A percentile compares a stretch with the other conserved stretches of the same genome.
These are phyloP conservation scores for Lactarius indigo DNA, from an alignment of 768 basidiomycete species.

Conservation along the genomic window DNA sequence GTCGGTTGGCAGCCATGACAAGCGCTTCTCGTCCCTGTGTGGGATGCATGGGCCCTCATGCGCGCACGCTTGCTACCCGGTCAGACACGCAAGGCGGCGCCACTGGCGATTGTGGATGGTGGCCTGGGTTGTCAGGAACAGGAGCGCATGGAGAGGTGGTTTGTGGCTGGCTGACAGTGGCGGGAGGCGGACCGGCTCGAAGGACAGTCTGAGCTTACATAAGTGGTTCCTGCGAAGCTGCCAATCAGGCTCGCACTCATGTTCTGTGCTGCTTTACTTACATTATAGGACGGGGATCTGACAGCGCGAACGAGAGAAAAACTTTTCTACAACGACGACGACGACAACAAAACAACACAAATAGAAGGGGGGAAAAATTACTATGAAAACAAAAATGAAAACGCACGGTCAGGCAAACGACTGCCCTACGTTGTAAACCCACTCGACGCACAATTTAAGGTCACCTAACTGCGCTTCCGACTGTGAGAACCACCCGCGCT, in stretches of 20 bases:
- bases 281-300: not conserved
- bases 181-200: too few relatives aligned
- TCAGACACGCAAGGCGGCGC: not conserved
- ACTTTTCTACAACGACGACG: not conserved
- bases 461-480: constrained; percentile 17
- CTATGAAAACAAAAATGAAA: not conserved
- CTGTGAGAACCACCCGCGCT: constrained; percentile 5
- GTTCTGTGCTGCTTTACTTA: not conserved
- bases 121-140: not conserved
- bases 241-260: not conserved
- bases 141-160: not conserved
- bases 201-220: not conserved
- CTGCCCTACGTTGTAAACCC: not conserved
- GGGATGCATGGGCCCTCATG: not conserved
- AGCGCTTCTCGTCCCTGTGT: not conserved
- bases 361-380: not conserved
- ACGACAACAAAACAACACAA: not conserved
- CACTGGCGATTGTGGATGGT: not conserved
- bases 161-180: not conserved
- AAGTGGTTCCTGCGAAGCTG: not conserved
- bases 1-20: not conserved
- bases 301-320: not conserved
- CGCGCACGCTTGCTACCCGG: not conserved
- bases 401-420: not conserved
- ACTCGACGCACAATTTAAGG: not conserved